Evolutionary conservation across 495 filamentous ascomycete genomes (phyloP).

Genomic region (Daldinia grandis): DNA sequence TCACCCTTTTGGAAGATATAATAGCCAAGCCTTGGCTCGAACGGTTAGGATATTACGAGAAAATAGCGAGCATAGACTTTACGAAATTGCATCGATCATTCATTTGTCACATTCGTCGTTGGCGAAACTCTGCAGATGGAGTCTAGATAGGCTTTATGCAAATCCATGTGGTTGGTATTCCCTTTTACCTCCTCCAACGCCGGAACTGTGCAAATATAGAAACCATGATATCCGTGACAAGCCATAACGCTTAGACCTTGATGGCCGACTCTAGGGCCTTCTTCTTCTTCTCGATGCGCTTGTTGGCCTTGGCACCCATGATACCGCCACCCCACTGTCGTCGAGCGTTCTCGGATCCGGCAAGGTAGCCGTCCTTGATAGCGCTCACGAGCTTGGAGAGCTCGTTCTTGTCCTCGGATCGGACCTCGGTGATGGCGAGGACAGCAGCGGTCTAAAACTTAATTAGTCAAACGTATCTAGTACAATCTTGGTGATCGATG

Average conservation of each 20-base stretch:
- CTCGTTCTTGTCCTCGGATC: constrained; percentile 96
- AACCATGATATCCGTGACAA: constrained; percentile 40
- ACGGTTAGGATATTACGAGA: constrained; percentile 6
- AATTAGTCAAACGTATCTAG: constrained; percentile 37
- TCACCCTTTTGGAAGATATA: constrained; percentile 19
- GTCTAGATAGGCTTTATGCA: constrained; percentile 35
- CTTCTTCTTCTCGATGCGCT: constrained; percentile 92
- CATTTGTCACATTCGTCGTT: constrained; percentile 44
- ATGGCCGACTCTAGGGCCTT: constrained; percentile 91
- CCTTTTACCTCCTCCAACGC: constrained; percentile 50
- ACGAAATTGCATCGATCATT: constrained; percentile 16
- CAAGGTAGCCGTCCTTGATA: constrained; percentile 97
- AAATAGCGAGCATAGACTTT: neutral
- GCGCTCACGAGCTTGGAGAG: constrained; percentile 94
- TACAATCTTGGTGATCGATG: neutral
- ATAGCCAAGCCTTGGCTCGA: constrained; percentile 20
- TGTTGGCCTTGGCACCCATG: constrained; percentile 97
- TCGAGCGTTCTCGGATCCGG: constrained; percentile 92
- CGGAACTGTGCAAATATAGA: constrained; percentile 45
- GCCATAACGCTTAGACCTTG: constrained; percentile 78
- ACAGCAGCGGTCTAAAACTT: constrained; percentile 86
- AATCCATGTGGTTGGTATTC: constrained; percentile 50
- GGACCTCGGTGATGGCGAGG: constrained; percentile 93
- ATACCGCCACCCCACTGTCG: constrained; percentile 99
- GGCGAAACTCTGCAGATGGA: constrained; percentile 40